Evolutionary conservation across 1,284 basidiomycete species (phyloP).

Genomic region (Filobasidium uniguttulatum): DNA sequence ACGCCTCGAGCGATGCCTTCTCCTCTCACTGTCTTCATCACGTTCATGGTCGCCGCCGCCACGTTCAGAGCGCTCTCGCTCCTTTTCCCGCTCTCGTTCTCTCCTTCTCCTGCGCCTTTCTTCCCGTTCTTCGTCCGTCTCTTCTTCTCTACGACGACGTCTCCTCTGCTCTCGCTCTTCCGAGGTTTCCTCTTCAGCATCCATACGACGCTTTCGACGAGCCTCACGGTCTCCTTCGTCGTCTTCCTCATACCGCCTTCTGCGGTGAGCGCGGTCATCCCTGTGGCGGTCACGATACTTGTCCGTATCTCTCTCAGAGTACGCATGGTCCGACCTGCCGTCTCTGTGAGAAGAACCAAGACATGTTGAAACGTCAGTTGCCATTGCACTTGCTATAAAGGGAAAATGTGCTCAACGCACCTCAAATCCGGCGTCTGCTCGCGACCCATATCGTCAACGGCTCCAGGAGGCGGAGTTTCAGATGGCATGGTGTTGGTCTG

Average conservation of each 20-base stretch:
- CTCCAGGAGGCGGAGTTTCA: conserved; percentile 14
- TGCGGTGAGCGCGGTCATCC: conserved; percentile 7
- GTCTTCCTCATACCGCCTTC: conserved; percentile 11
- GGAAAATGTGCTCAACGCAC: too few relatives aligned
- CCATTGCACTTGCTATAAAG: too few relatives aligned
- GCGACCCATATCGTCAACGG: conserved; percentile 7
- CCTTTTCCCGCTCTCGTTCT: conserved; percentile 12
- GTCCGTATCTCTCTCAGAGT: too few relatives aligned
- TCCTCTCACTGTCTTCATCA: conserved; percentile 8
- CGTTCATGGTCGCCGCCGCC: too few relatives aligned
- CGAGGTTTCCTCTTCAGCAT: conserved; percentile 6
- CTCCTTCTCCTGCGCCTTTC: conserved; percentile 10
- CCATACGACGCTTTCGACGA: conserved; percentile 4
- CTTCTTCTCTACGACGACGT: conserved; percentile 7
- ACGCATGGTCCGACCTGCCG: not conserved
- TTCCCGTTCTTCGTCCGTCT: conserved; percentile 12
- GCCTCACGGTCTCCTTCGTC: conserved; percentile 12
- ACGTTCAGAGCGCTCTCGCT: conserved; percentile 12
- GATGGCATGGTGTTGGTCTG: not conserved
- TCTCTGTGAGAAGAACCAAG: not conserved
- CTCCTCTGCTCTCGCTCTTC: conserved; percentile 13
- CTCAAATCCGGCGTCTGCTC: conserved; percentile 15
- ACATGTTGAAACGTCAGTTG: not conserved
- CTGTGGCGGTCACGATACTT: conserved; percentile 10
- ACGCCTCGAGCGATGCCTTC: conserved; percentile 10